Conservation (phyloP, 2,329 filamentous ascomycete genomes). For the Colletotrichum trifolii region DNA sequence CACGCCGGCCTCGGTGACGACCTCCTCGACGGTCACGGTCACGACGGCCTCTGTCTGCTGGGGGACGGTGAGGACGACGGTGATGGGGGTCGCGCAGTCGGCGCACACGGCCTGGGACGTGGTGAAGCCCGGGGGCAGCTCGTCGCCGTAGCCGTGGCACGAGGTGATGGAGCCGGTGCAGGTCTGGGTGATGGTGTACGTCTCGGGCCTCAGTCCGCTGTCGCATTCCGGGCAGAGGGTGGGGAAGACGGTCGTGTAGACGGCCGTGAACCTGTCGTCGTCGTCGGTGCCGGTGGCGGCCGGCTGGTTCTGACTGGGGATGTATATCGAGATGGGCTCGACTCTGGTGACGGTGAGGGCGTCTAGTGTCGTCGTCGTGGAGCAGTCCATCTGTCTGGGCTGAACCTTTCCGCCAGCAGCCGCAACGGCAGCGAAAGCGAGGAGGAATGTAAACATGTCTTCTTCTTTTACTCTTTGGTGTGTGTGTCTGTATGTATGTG, state of each 20-base stretch:
- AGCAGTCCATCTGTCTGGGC: conserved; percentile 26
- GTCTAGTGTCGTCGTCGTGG: conserved; percentile 25
- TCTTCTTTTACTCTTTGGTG: not conserved
- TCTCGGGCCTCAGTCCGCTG: conserved; percentile 17
- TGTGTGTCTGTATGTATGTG: too few relatives aligned
- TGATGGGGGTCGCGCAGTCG: conserved; percentile 25
- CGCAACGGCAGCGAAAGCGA: conserved; percentile 25
- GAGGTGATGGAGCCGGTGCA: conserved; percentile 26
- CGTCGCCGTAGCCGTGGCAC: conserved; percentile 22
- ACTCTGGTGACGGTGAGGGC: conserved; percentile 34
- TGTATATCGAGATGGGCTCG: conserved; percentile 30
- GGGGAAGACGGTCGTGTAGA: conserved; percentile 30
- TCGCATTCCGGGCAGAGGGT: conserved; percentile 28
- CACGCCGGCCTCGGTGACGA: conserved; percentile 12
- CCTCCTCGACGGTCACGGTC: conserved; percentile 17
- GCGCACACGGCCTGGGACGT: conserved; percentile 26
- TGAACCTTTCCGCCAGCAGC: conserved; percentile 15
- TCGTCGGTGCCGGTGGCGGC: conserved; percentile 19
- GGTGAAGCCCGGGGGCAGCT: conserved; percentile 25
- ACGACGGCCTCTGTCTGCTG: conserved; percentile 19
- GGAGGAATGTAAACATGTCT: conserved; percentile 23
- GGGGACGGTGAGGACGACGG: conserved; percentile 26
- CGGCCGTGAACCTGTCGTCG: conserved; percentile 22
- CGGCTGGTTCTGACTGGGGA: conserved; percentile 12
- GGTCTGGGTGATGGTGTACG: conserved; percentile 34